Evolutionary conservation across 805 yeast species (phyloP).

Genomic region (Candida gorgasii): DNA sequence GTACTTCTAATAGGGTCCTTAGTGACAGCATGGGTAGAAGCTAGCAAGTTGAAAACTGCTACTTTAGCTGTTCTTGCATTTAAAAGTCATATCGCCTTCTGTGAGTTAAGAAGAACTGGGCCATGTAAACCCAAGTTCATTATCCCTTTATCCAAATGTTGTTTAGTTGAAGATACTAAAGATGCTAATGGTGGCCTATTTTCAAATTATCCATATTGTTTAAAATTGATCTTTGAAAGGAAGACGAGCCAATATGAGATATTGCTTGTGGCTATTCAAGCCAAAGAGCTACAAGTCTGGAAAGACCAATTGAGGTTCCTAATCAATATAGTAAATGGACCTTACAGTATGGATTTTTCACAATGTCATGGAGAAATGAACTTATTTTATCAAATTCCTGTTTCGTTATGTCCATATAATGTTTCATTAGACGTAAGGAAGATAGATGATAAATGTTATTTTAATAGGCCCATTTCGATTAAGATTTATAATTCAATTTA

Average conservation of each 20-base stretch:
- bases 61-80: conserved; percentile 43
- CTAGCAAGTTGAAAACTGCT: conserved; percentile 11
- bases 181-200: conserved; percentile 30
- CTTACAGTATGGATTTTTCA: conserved; percentile 21
- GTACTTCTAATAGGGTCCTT: conserved; percentile 46
- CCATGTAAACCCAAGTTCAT: conserved; percentile 42
- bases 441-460: conserved; percentile 12
- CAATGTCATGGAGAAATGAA: conserved; percentile 2
- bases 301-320: conserved; percentile 22
- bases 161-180: conserved; percentile 21
- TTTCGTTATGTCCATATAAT: conserved; percentile 20
- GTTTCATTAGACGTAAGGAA: conserved; percentile 11
- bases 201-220: conserved; percentile 28
- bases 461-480: conserved; percentile 9
- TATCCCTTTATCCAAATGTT: conserved; percentile 45
- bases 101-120: conserved; percentile 19
- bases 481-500: conserved; percentile 8
- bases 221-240: conserved; percentile 51
- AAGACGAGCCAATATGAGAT: conserved; percentile 46
- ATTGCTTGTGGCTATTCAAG: conserved; percentile 20
- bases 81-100: conserved; percentile 51
- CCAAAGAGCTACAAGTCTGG: conserved; percentile 46
- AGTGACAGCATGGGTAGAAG: conserved; percentile 39
- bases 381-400: conserved; percentile 18
- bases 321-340: conserved; percentile 29